Evolutionary conservation across 305 asterid genomes (phyloP).

Genomic region (Fraxinus angustifolia): DNA sequence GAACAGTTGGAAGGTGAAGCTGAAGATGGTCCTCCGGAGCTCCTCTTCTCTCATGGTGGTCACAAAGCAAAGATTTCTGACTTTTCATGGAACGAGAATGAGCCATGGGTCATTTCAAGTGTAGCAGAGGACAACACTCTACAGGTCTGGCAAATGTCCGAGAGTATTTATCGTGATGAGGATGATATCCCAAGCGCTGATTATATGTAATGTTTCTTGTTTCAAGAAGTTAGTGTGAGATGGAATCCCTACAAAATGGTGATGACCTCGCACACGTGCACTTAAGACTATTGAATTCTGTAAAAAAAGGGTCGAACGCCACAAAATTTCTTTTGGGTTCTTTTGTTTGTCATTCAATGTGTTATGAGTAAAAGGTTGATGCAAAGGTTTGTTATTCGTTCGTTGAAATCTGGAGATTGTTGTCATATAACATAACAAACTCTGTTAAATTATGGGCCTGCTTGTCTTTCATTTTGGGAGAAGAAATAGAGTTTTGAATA

Average conservation of each 20-base stretch:
- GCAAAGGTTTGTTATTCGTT: not conserved
- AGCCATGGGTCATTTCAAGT: constrained; percentile 87
- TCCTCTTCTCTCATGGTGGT: constrained; percentile 93
- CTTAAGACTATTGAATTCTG: not conserved
- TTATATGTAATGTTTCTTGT: constrained; percentile 9
- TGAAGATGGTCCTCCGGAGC: constrained; percentile 95
- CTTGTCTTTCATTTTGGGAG: too few relatives aligned
- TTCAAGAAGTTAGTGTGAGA: not conserved
- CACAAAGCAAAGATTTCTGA: constrained; percentile 90
- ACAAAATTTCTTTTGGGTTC: not conserved
- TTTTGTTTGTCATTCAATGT: not conserved
- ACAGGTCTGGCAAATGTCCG: constrained; percentile 92
- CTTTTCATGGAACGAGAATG: constrained; percentile 85
- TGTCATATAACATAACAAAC: not conserved
- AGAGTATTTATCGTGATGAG: constrained; percentile 73
- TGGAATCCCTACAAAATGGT: not conserved
- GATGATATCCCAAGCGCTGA: constrained; percentile 38
- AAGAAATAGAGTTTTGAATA: too few relatives aligned
- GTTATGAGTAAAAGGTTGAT: not conserved
- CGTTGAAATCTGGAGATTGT: not conserved
- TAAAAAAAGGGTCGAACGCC: not conserved
- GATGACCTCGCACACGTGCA: not conserved
- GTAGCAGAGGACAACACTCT: constrained; percentile 88
- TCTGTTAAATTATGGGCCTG: too few relatives aligned
- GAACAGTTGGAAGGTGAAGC: constrained; percentile 99